phyloP scores from a whole-genome alignment of 345 rosid genomes.

The Punica granatum region DNA sequence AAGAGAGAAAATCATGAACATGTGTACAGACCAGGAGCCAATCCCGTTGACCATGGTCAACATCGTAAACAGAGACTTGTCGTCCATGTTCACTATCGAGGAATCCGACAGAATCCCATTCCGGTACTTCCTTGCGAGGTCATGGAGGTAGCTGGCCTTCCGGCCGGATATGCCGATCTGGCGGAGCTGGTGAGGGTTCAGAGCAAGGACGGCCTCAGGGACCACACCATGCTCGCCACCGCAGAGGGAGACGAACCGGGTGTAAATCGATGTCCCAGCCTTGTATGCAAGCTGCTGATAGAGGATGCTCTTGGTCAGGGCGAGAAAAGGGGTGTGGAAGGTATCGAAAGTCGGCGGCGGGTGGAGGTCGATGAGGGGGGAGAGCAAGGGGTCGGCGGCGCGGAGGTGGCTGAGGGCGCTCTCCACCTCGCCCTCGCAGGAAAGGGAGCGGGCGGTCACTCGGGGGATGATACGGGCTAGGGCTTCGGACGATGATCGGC shows the following conservation, averaged over 20 bases:
- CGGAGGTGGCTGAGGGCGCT: conserved; percentile 73
- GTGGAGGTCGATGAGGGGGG: conserved; percentile 53
- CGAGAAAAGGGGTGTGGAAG: conserved; percentile 73
- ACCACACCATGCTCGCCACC: conserved; percentile 69
- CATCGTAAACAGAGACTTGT: conserved; percentile 91
- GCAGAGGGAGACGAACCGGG: conserved; percentile 77
- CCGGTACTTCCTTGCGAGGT: conserved; percentile 85
- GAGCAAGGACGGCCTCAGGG: conserved; percentile 62
- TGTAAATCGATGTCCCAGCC: conserved; percentile 84
- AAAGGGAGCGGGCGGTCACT: conserved; percentile 55
- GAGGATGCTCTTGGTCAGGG: conserved; percentile 80
- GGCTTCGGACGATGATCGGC: conserved; percentile 27
- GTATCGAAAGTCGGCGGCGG: conserved; percentile 74
- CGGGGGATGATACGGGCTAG: conserved; percentile 22
- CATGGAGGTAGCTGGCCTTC: conserved; percentile 89
- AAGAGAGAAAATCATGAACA: conserved; percentile 95
- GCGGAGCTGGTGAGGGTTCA: conserved; percentile 70
- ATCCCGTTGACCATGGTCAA: conserved; percentile 97
- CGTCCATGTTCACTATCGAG: conserved; percentile 82
- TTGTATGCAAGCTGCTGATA: conserved; percentile 87
- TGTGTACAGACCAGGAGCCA: conserved; percentile 98
- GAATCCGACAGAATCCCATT: conserved; percentile 80
- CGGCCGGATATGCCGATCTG: conserved; percentile 92
- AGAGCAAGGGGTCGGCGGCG: conserved; percentile 58
- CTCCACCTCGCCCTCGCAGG: conserved; percentile 83